Percentiles rank a stretch among this genome's conserved stretches.
Evolutionary conservation across 2,329 filamentous ascomycete species (phyloP).

Genomic region (Clonostachys byssicola): DNA sequence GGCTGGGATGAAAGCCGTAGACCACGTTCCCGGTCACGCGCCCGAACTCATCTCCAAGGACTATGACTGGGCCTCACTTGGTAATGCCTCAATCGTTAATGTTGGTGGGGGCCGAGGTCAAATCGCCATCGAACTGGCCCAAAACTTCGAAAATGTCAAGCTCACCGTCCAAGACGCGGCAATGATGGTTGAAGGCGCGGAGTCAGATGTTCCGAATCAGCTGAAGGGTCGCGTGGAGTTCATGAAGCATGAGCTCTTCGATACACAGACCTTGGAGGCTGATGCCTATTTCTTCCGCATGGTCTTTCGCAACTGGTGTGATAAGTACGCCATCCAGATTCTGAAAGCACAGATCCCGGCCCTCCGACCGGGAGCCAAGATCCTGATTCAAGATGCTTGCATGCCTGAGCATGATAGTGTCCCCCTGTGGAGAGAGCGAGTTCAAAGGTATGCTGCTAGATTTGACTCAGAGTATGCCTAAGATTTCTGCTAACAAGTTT

Average conservation of each 20-base stretch:
- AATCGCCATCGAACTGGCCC: constrained; percentile 30
- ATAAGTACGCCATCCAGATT: constrained; percentile 32
- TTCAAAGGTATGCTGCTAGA: no score
- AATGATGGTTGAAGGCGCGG: constrained; percentile 24
- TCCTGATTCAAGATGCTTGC: constrained; percentile 11
- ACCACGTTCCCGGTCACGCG: no score
- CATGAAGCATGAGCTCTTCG: constrained; percentile 30
- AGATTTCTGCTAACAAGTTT: no score
- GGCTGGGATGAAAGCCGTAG: no score
- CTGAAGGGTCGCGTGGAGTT: constrained; percentile 26
- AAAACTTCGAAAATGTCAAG: constrained; percentile 30
- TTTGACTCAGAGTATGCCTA: no score
- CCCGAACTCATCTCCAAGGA: no score
- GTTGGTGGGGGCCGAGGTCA: constrained; percentile 17
- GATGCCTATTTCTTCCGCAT: constrained; percentile 48
- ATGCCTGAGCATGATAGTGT: no score
- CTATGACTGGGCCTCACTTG: no score
- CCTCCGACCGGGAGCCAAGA: constrained; percentile 34
- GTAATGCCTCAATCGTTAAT: no score
- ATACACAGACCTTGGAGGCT: constrained; percentile 28
- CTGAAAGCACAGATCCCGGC: constrained; percentile 34
- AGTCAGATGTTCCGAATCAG: constrained; percentile 22
- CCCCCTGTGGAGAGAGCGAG: no score
- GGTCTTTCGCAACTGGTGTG: constrained; percentile 53
- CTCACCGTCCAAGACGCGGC: constrained; percentile 40